Conservation (phyloP, 805 yeast species). For the Candida easanensis region DNA sequence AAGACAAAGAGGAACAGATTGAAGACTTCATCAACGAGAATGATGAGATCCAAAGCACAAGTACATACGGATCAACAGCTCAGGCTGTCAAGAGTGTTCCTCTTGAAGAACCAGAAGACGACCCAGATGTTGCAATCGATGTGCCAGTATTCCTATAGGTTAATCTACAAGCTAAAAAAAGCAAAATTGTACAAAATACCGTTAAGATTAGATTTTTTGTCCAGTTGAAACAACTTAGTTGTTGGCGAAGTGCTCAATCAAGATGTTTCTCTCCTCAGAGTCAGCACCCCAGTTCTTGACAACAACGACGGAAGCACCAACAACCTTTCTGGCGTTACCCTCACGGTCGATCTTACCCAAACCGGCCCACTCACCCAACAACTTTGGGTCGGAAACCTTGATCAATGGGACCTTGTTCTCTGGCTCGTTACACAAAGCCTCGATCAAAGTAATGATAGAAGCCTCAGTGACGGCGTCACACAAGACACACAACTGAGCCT, state of each 20-base stretch:
- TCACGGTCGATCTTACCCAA: conserved; percentile 99
- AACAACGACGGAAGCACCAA: conserved; percentile 99
- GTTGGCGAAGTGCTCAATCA: conserved; percentile 93
- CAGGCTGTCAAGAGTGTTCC: background rate
- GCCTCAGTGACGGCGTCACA: conserved; percentile 99
- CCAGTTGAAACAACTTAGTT: conserved; percentile 56
- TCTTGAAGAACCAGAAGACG: background rate
- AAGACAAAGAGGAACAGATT: conserved; percentile 15
- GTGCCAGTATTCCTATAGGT: conserved; percentile 24
- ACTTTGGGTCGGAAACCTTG: conserved; percentile 99
- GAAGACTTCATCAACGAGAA: conserved; percentile 6
- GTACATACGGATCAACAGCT: background rate
- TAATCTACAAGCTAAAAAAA: background rate
- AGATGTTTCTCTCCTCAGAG: conserved; percentile 94
- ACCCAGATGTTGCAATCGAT: conserved; percentile 20
- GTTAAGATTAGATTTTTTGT: background rate
- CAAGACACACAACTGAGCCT: conserved; percentile 96
- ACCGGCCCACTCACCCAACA: conserved; percentile 99
- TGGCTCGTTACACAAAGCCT: conserved; percentile 98
- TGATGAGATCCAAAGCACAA: background rate
- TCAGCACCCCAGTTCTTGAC: conserved; percentile 99
- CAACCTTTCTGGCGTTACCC: conserved; percentile 99
- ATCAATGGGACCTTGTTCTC: conserved; percentile 95
- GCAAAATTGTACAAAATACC: conserved; percentile 1
- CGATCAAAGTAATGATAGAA: conserved; percentile 93